Percentiles rank a stretch among this genome's conserved stretches.
Evolutionary conservation across 306 rosid genomes (phyloP).

Genomic region (Sophora flavescens): DNA sequence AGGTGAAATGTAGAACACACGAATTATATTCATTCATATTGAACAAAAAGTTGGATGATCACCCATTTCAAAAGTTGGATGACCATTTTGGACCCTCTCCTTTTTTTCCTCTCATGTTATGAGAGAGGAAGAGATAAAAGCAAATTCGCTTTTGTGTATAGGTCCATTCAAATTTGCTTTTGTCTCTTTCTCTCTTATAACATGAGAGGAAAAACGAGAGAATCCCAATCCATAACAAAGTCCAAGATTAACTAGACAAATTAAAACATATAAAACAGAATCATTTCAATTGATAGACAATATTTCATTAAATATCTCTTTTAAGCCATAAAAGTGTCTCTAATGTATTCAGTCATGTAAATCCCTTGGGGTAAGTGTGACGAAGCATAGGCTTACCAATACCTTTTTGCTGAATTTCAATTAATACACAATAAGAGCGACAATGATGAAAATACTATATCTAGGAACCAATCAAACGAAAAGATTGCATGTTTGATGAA

Average conservation of each 20-base stretch:
- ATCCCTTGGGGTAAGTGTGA: neutral
- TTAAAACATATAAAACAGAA: conserved; percentile 13
- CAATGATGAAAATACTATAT: neutral
- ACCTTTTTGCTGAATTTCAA: conserved; percentile 6
- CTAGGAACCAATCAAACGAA: conserved; percentile 5
- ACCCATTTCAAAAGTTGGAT: conserved; percentile 18
- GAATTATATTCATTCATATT: conserved; percentile 27
- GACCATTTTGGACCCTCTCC: neutral
- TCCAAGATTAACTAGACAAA: conserved; percentile 9
- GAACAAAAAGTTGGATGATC: neutral
- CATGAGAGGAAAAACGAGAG: no score
- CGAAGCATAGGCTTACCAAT: conserved; percentile 9
- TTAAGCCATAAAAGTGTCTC: conserved; percentile 9
- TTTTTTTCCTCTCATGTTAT: no score
- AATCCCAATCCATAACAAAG: no score
- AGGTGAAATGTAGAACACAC: conserved; percentile 37
- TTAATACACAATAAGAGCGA: neutral
- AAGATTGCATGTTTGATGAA: neutral
- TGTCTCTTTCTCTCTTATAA: no score
- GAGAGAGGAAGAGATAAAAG: no score
- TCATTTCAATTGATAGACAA: conserved; percentile 23
- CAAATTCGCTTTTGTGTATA: no score
- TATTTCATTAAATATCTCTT: conserved; percentile 24
- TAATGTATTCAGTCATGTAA: conserved; percentile 8
- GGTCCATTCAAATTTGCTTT: no score